Conservation (phyloP, 2,329 filamentous ascomycete species). For the Fusarium udum region DNA sequence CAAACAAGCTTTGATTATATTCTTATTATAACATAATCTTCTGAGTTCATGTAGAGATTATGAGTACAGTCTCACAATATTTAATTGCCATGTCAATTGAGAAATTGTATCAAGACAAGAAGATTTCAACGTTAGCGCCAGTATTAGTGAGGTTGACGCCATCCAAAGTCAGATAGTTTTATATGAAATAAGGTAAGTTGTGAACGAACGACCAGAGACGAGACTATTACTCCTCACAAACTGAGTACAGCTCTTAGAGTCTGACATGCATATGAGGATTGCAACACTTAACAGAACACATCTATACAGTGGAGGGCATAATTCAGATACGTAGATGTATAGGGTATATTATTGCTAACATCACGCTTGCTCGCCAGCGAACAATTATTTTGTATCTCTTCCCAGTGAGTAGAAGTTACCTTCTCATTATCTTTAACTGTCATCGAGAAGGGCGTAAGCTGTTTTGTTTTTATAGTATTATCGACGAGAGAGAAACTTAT, state of each 20-base stretch:
- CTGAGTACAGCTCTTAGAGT: not conserved
- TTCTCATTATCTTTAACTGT: not conserved
- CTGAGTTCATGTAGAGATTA: rapidly evolving
- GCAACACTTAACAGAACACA: no score
- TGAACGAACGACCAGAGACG: not conserved
- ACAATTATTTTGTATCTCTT: not conserved
- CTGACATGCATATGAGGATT: not conserved
- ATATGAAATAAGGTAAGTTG: not conserved
- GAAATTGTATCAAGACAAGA: not conserved
- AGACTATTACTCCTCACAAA: no score
- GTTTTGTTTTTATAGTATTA: not conserved
- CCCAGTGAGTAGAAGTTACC: rapidly evolving
- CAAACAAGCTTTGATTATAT: not conserved
- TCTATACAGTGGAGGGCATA: no score
- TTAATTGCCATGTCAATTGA: not conserved
- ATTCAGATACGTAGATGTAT: not conserved
- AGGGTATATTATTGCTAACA: not conserved
- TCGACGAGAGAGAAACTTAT: not conserved
- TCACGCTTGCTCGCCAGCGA: not conserved
- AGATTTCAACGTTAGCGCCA: not conserved
- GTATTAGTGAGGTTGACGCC: not conserved
- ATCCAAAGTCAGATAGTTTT: not conserved
- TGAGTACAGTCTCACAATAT: rapidly evolving
- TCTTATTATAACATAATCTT: not conserved
- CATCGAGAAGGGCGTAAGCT: not conserved